phyloP scores from a whole-genome alignment of 2,329 filamentous ascomycete genomes.

The Rosellinia necatrix region DNA sequence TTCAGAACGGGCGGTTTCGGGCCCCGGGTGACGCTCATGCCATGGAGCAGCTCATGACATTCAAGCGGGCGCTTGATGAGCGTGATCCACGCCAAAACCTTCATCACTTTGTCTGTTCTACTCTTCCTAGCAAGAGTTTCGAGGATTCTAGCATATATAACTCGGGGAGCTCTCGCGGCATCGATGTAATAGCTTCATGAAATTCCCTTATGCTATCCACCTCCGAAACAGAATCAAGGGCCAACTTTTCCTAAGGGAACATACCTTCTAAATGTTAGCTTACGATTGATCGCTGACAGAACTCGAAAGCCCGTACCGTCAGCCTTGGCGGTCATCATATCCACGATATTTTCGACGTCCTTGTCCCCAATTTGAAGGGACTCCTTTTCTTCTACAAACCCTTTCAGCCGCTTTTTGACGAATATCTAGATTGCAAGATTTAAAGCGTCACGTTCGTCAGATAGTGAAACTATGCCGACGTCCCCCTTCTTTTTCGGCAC shows the following conservation, averaged over 20 bases:
- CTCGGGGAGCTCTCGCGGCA: constrained; percentile 8
- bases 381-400: not conserved
- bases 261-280: constrained; percentile 7
- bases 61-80: constrained; percentile 10
- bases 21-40: not conserved
- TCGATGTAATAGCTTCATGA: constrained; percentile 12
- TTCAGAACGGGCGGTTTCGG: not conserved
- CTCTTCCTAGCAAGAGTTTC: not conserved
- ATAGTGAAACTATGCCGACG: not conserved
- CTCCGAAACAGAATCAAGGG: constrained; percentile 7
- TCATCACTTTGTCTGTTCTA: constrained; percentile 8
- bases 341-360: constrained; percentile 1
- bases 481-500: not conserved
- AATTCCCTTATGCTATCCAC: constrained; percentile 12
- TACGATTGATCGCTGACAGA: not conserved
- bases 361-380: constrained; percentile 3
- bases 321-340: constrained; percentile 6
- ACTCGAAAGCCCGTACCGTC: not conserved
- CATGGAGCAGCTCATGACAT: constrained; percentile 6
- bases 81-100: constrained; percentile 8
- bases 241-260: constrained; percentile 9
- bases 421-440: not conserved
- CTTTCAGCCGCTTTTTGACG: constrained; percentile 1
- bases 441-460: constrained; percentile 1
- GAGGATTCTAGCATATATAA: constrained; percentile 13